Conservation (phyloP, 2,329 filamentous ascomycete species). For the Neofusicoccum ribis region DNA sequence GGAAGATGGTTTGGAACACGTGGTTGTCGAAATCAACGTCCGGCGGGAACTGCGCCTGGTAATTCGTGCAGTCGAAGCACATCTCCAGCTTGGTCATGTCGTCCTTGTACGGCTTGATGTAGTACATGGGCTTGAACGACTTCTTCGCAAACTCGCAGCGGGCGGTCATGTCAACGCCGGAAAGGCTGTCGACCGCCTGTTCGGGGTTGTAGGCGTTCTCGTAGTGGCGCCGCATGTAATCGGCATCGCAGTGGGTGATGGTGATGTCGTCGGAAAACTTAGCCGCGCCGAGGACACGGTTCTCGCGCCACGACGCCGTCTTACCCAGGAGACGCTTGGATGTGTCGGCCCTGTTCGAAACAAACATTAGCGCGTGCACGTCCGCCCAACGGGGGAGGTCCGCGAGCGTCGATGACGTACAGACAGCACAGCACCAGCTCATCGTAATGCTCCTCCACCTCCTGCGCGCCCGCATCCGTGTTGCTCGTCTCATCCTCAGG, state of each 20-base stretch:
- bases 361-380: neutral
- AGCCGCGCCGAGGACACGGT: constrained; percentile 67
- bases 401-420: constrained; percentile 29
- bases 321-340: constrained; percentile 60
- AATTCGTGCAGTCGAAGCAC: constrained; percentile 74
- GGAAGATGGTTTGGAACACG: constrained; percentile 70
- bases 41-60: constrained; percentile 68
- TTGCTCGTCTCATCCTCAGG: constrained; percentile 37
- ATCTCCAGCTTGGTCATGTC: constrained; percentile 59
- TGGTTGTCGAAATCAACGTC: constrained; percentile 58
- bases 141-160: constrained; percentile 50
- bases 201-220: constrained; percentile 59
- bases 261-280: constrained; percentile 71
- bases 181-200: constrained; percentile 45
- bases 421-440: constrained; percentile 66
- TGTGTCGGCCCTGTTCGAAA: constrained; percentile 47
- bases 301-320: constrained; percentile 62
- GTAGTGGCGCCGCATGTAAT: constrained; percentile 69
- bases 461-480: constrained; percentile 42
- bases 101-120: constrained; percentile 60
- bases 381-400: neutral
- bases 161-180: constrained; percentile 42
- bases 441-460: constrained; percentile 57
- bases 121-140: constrained; percentile 65
- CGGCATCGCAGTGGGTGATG: constrained; percentile 65